Evolutionary conservation across 306 rosid genomes (phyloP), one percentile per base, ranked within the genome.

Genomic region (Citrullus amarus): DNA sequence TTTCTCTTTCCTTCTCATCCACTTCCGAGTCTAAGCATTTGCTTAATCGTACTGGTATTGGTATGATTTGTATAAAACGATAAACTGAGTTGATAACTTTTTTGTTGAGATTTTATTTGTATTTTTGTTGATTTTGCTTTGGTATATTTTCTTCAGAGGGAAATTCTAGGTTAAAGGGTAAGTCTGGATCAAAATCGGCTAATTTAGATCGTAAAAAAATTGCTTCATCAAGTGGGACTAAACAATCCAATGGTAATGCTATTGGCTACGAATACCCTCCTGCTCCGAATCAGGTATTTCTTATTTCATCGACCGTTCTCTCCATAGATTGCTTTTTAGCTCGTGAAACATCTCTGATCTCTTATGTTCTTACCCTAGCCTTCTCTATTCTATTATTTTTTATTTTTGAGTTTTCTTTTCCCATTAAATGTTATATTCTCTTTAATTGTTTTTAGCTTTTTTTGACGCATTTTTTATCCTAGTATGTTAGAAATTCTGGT

Each of bases 201-300:
- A 87, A 66, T 72, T 58, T 67, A 6, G 85, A 77, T 78, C 84
- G 82, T 84, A 70, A 54, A 39, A 88, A 79, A 36, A 83, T 81
- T 17, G 86, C 96, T 82, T 88, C 66, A 43, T 79, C 95, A 81
- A 80, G 12, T 60, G 84, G 54, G 58, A 9, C 72, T 78, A 79
- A 67, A 8, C 82, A 75, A 77, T 78, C 83, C 13, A 61, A 36
- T 9, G 88, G 87, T 20, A 80, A 82, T 78, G 80, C 89, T 75
- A 44, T 95, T 71, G 91, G 89, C n/a, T 92, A 83, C 82, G 76
- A 22, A 39, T 95, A 95, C 79, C 93, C 96, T 77, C 79, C 90
- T 18, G 20, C 59, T 55, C 44, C 61, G 77, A 25, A n/a, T 87
- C 89, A 88, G 97, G 99, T 92, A 65, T 83, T 83, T 70, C 34